Evolutionary conservation across 176 grass and related monocot species (phyloP), one percentile per base, ranked within the genome.

Genomic region (Alloteropsis semialata): DNA sequence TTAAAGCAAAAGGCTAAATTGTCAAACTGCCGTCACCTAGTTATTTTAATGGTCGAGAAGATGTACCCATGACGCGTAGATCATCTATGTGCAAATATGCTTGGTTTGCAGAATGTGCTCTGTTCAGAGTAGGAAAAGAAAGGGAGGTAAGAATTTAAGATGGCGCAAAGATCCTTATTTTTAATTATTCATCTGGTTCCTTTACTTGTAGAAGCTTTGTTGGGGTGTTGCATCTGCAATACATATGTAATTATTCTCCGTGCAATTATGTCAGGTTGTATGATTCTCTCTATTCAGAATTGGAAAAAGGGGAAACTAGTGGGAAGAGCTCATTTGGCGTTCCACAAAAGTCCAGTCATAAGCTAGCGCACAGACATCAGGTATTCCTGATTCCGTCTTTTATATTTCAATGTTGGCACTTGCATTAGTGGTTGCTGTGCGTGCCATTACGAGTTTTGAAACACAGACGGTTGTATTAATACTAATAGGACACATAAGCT

Each of bases 281-380:
- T 15, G 24, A 29, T 78, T 39, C 19, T 70, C 50, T 77, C 15
- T 74, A 22, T 55, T 60, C 39, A 85, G 63, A 85, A 78, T 58
- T 78, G 65, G 63, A 43, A 69, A 84, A 76, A 19, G 51, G 28
- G 2, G 10, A n/a, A 65, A 46, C 28, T n/a, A 29, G 42, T 79
- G 76, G 28, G 77, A 49, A 36, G 44, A 51, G 45, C 12, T n/a
- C 21, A 50, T 24, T 51, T 50, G 77, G 22, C 1, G 15, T 48
- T 50, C 60, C 63, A 44, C 13, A 28, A 59, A 33, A 43, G 3
- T 65, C 42, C 18, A 27, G 6, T 33, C 41, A 74, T 7, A 28
- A 22, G 28, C 3, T 27, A 51, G 17, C 28, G 34, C 48, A 19
- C 30, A 36, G 29, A 34, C 19, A 18, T 74, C 8, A 53, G 46